These are phyloP conservation scores for Metschnikowia matae DNA, from an alignment of 805 yeast genomes.

Conservation along the genomic window DNA sequence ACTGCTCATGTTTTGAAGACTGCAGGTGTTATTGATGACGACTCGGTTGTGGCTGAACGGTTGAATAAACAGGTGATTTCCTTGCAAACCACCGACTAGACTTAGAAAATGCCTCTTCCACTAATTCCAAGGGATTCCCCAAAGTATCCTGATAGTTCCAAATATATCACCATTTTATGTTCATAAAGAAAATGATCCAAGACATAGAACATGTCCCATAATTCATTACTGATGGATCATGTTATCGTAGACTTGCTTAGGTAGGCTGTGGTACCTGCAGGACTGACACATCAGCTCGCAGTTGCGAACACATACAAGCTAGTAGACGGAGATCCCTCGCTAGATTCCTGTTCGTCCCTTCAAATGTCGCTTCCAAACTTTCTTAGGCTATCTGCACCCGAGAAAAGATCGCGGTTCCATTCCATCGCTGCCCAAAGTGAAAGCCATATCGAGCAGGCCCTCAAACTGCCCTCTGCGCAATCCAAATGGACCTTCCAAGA, in stretches of 20 bases:
- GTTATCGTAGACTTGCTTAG: not conserved
- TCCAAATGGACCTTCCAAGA: constrained; percentile 10
- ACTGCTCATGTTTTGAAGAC: constrained; percentile 55
- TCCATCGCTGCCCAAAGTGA: constrained; percentile 8
- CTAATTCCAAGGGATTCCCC: too few relatives aligned
- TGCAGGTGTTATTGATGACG: constrained; percentile 55
- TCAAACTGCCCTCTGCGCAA: constrained; percentile 3
- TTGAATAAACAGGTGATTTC: constrained; percentile 21
- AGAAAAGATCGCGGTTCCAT: constrained; percentile 9
- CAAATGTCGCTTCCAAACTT: constrained; percentile 5
- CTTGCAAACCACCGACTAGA: not conserved
- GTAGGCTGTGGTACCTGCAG: not conserved
- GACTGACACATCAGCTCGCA: not conserved
- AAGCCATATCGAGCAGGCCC: constrained; percentile 11
- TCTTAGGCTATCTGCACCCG: constrained; percentile 6
- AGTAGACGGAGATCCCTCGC: not conserved
- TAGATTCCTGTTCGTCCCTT: not conserved
- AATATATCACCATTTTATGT: too few relatives aligned
- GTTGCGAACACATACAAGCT: not conserved
- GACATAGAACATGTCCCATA: too few relatives aligned
- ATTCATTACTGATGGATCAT: too few relatives aligned
- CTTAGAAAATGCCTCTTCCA: not conserved
- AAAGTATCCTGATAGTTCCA: too few relatives aligned
- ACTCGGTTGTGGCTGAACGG: constrained; percentile 25
- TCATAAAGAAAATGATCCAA: too few relatives aligned